Conservation (phyloP, 768 basidiomycete species). For the Boletus coccyginus region DNA sequence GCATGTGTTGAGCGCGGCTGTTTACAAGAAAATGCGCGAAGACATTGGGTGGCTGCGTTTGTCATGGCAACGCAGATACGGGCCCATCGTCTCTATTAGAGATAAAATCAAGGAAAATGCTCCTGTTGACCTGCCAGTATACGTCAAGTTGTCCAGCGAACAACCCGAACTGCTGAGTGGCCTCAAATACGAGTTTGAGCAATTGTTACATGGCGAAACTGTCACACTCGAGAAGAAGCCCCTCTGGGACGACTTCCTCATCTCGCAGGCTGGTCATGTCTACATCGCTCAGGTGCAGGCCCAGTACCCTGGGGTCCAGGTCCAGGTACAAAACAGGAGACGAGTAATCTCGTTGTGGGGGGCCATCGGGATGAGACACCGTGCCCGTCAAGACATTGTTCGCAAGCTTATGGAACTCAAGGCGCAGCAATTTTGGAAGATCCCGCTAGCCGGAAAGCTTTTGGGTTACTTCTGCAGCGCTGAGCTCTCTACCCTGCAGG, state of each 20-base stretch:
- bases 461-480: constrained; percentile 46
- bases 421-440: constrained; percentile 38
- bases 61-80: constrained; percentile 31
- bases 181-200: constrained; percentile 61
- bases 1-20: constrained; percentile 38
- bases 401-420: constrained; percentile 44
- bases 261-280: constrained; percentile 34
- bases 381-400: constrained; percentile 45
- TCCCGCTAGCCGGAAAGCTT: constrained; percentile 47
- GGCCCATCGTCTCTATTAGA: constrained; percentile 31
- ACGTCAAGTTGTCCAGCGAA: constrained; percentile 50
- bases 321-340: constrained; percentile 41
- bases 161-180: constrained; percentile 47
- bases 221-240: constrained; percentile 48
- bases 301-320: constrained; percentile 37
- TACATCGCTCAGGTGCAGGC: constrained; percentile 48
- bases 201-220: constrained; percentile 59
- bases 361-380: constrained; percentile 36
- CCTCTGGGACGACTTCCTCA: constrained; percentile 68
- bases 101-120: constrained; percentile 15
- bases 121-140: constrained; percentile 21
- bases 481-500: constrained; percentile 45
- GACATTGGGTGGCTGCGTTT: constrained; percentile 48
- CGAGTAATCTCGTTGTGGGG: constrained; percentile 58
- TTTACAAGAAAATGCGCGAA: constrained; percentile 38